Percentiles rank a stretch among this genome's conserved stretches.
phyloP scores from a whole-genome alignment of 441 rosid species.

The Jatropha podagrica region DNA sequence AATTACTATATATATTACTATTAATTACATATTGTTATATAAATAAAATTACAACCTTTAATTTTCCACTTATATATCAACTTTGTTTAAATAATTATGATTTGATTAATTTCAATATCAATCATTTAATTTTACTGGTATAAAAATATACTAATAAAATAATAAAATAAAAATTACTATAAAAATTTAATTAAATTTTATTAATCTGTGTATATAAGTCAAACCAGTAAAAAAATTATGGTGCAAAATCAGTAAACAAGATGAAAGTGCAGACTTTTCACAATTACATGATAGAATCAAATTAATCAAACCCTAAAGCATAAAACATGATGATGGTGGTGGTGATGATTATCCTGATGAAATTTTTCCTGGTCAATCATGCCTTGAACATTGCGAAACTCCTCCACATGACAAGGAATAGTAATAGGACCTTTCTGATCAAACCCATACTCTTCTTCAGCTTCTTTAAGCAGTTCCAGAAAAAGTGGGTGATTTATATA shows the following conservation, averaged over 20 bases:
- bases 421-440: slow-evolving; percentile 67
- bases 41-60: too few species aligned
- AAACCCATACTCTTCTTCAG: slow-evolving; percentile 91
- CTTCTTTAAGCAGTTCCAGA: slow-evolving; percentile 52
- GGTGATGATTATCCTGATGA: slow-evolving; percentile 28
- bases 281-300: neutral
- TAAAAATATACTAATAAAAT: neutral
- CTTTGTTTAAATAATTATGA: too few species aligned
- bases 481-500: slow-evolving; percentile 81
- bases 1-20: too few species aligned
- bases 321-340: slow-evolving; percentile 35
- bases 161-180: neutral
- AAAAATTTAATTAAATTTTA: neutral
- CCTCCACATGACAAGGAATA: slow-evolving; percentile 74
- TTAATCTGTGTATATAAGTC: neutral
- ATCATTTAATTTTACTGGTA: too few species aligned
- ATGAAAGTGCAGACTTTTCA: neutral
- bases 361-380: slow-evolving; percentile 54
- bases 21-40: too few species aligned
- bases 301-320: slow-evolving; percentile 47
- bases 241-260: neutral
- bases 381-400: slow-evolving; percentile 62
- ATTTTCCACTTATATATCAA: too few species aligned
- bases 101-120: too few species aligned
- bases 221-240: neutral